Evolutionary conservation across 169 alveolate species (phyloP).

Genomic region (Perkinsus marinus): DNA sequence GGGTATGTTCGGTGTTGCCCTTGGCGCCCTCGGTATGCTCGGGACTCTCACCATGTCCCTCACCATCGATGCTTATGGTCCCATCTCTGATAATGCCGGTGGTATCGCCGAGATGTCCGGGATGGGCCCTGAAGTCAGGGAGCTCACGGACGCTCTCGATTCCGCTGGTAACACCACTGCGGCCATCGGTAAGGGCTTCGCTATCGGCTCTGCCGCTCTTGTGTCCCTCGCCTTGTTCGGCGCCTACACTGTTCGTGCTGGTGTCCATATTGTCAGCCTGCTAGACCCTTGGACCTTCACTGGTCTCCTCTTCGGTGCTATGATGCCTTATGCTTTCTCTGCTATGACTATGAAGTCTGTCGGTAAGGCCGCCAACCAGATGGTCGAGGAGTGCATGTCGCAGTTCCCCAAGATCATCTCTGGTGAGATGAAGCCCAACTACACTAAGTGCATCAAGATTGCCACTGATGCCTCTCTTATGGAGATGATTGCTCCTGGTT

Average conservation of each 20-base stretch:
- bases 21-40: constrained; percentile 67
- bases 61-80: constrained; percentile 64
- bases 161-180: constrained; percentile 67
- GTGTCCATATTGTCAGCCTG: constrained; percentile 15
- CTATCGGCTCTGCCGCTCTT: constrained; percentile 64
- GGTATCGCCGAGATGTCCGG: constrained; percentile 69
- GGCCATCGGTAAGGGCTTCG: constrained; percentile 61
- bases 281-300: constrained; percentile 9
- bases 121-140: constrained; percentile 45
- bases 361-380: constrained; percentile 57
- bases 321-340: constrained; percentile 58
- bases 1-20: constrained; percentile 53
- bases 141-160: constrained; percentile 55
- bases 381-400: constrained; percentile 54
- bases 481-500: constrained; percentile 63
- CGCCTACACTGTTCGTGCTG: constrained; percentile 45
- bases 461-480: constrained; percentile 48
- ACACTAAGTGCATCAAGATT: constrained; percentile 48
- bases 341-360: constrained; percentile 63
- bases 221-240: constrained; percentile 57
- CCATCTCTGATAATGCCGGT: constrained; percentile 65
- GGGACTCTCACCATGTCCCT: constrained; percentile 49
- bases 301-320: constrained; percentile 51
- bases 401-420: constrained; percentile 44
- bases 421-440: constrained; percentile 50